Evolutionary conservation across 495 filamentous ascomycete species (phyloP), one percentile per base, ranked within the genome.

Genomic region (Xylona heveae): DNA sequence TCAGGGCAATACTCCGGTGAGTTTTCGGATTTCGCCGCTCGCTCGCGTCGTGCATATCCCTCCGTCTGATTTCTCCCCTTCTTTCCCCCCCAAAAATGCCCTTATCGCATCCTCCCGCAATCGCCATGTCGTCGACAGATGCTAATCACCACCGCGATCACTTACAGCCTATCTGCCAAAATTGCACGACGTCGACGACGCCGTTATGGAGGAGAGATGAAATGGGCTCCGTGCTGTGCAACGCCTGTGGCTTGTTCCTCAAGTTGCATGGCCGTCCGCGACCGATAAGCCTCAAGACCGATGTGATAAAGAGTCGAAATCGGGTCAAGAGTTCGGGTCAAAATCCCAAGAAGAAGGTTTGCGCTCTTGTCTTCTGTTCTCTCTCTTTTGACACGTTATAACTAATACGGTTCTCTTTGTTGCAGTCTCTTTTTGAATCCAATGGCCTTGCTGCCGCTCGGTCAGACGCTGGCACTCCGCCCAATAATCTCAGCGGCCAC

Each of bases 291-390:
- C 66, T 99, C 42, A 99, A 99, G 59, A 99, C 90, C 27, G 90
- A 99, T 60, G 83, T 95, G 38, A 99, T 99, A 57, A 99, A 99
- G 58, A 93, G 84, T 58, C 83, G 88, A 43, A 99, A 99, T 50
- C 72, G 88, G 34, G 84, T 95, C 30, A 95, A 95, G 61, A 88
- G 82, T 28, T 69, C 75, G 37, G 80, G 78, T 4, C 74, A 81
- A 42, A 73, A 71, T 6, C 68, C 73, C 32, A 88, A 85, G 57
- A 85, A 83, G 53, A 95, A 93, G 69, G 84, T 85, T 45, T 50
- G 61, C 49, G 19, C 26, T 28, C 36, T 42, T 31, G 24, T 24
- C 28, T 32, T 28, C 25, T 33, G 30, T 38, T 38, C 16, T 16
- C 24, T n/a, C n/a, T n/a, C n/a, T 10, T 25, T 5, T 33, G 9